These are phyloP conservation scores for Fusarium citri DNA, from an alignment of 2,329 filamentous ascomycete species.

Conservation along the genomic window DNA sequence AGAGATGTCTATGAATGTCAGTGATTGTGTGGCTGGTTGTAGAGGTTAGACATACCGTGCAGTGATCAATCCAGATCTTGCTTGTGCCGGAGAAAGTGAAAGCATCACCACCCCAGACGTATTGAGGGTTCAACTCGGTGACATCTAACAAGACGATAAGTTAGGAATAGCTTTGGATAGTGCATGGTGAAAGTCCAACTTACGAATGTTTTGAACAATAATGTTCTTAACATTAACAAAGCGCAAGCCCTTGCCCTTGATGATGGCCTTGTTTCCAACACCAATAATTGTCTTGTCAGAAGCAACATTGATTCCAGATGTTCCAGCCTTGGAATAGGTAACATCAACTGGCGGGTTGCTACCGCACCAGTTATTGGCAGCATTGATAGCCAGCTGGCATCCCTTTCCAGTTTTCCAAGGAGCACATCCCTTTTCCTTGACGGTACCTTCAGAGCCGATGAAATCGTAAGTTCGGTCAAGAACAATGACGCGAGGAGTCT, in stretches of 20 bases:
- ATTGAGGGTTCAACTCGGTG: constrained; percentile 32
- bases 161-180: rapidly evolving
- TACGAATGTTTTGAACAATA: neutral
- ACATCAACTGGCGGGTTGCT: constrained; percentile 9
- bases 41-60: neutral
- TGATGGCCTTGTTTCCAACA: constrained; percentile 52
- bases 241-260: constrained; percentile 56
- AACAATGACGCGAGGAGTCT: constrained; percentile 51
- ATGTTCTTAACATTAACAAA: constrained; percentile 50
- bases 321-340: constrained; percentile 21
- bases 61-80: constrained; percentile 39
- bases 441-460: constrained; percentile 42
- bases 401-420: constrained; percentile 33
- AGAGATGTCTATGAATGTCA: constrained; percentile 20
- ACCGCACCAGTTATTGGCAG: constrained; percentile 39
- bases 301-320: constrained; percentile 41
- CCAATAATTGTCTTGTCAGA: constrained; percentile 57
- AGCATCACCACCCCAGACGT: constrained; percentile 38
- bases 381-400: constrained; percentile 38
- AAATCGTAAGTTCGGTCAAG: constrained; percentile 50
- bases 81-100: constrained; percentile 26
- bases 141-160: neutral
- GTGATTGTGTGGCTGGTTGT: rapidly evolving
- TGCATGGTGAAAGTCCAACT: rapidly evolving
- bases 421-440: constrained; percentile 31